These are phyloP conservation scores for Myxozyma monticola DNA, from an alignment of 805 yeast genomes.

Conservation along the genomic window DNA sequence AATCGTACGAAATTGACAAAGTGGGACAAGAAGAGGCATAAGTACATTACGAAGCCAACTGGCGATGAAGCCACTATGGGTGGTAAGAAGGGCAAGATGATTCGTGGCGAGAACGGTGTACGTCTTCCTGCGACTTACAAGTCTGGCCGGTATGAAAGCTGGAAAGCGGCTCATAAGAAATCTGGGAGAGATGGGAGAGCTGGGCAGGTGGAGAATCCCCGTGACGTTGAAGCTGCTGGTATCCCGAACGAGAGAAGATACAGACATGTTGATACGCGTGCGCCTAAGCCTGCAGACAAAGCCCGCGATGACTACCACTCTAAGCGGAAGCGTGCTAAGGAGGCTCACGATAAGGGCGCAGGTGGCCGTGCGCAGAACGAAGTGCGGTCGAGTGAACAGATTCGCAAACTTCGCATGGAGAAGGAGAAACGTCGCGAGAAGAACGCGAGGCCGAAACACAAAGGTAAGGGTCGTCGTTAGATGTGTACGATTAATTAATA, in stretches of 20 bases:
- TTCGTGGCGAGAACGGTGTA: conserved; percentile 93
- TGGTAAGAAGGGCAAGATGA: conserved; percentile 54
- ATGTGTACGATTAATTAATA: too few species aligned
- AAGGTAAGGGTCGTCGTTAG: conserved; percentile 13
- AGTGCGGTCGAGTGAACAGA: conserved; percentile 66
- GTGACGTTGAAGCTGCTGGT: conserved; percentile 29
- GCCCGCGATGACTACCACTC: conserved; percentile 79
- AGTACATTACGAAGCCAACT: conserved; percentile 19
- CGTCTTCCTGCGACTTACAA: conserved; percentile 86
- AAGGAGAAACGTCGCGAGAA: conserved; percentile 77
- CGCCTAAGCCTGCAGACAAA: conserved; percentile 91
- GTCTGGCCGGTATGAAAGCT: conserved; percentile 87
- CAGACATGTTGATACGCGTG: conserved; percentile 70
- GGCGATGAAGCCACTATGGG: conserved; percentile 27
- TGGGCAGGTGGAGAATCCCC: conserved; percentile 41
- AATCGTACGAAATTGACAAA: conserved; percentile 42
- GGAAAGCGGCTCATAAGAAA: conserved; percentile 54
- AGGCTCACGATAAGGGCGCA: conserved; percentile 73
- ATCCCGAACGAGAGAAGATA: conserved; percentile 41
- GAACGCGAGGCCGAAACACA: conserved; percentile 74
- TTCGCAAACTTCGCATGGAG: conserved; percentile 69
- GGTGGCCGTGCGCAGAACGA: conserved; percentile 49
- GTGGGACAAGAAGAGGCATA: conserved; percentile 58
- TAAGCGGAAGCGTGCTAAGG: conserved; percentile 78
- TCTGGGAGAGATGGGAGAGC: conserved; percentile 34